Conservation (phyloP, 306 rosid species). For the Inga laurina region DNA sequence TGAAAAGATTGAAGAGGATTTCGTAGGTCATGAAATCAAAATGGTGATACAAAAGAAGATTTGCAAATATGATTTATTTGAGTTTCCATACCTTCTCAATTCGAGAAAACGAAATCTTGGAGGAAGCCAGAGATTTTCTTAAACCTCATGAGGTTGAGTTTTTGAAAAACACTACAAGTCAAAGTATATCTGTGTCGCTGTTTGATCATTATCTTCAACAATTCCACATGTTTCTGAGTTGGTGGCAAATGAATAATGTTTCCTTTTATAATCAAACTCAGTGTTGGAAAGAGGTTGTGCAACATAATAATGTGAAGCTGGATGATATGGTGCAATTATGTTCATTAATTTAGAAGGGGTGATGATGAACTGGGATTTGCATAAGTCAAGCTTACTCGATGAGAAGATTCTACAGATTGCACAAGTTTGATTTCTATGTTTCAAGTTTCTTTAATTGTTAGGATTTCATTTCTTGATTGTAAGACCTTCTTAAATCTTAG, state of each 20-base stretch:
- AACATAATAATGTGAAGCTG: not conserved
- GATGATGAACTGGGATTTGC: not conserved
- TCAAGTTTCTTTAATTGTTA: too few species aligned
- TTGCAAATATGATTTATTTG: too few species aligned
- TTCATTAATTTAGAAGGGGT: not conserved
- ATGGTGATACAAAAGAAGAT: not conserved
- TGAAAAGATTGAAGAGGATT: not conserved
- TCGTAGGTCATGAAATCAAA: not conserved
- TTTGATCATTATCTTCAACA: too few species aligned
- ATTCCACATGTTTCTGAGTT: too few species aligned
- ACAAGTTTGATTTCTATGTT: not conserved
- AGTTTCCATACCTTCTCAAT: too few species aligned
- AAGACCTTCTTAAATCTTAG: not conserved
- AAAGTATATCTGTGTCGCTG: too few species aligned
- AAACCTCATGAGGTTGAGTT: not conserved
- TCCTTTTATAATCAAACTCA: too few species aligned
- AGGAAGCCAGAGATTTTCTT: not conserved
- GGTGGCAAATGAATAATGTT: too few species aligned
- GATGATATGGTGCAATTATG: not conserved
- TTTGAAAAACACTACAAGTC: too few species aligned
- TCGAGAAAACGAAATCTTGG: not conserved
- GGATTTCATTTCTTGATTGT: not conserved
- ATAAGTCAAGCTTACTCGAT: not conserved
- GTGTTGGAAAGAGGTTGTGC: not conserved
- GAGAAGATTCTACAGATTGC: not conserved